These are phyloP conservation scores for Pelomyxa schiedti DNA, from an alignment of 78 protist genomes.

Conservation along the genomic window DNA sequence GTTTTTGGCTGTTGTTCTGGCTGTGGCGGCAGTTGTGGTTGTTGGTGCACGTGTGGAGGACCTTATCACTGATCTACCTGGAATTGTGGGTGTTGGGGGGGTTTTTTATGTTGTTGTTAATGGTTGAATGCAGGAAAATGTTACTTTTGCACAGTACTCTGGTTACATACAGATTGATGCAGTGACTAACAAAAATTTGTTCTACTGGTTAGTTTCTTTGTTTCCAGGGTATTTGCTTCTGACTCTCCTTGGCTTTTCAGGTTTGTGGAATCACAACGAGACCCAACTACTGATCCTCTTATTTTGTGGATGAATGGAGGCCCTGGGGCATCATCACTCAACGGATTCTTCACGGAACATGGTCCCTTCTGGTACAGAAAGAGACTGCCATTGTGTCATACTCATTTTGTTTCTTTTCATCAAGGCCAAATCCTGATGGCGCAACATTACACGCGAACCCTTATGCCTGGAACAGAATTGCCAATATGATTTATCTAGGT, in stretches of 20 bases:
- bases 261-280: slow-evolving; percentile 40
- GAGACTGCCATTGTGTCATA: background rate
- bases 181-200: background rate
- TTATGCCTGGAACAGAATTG: slow-evolving; percentile 33
- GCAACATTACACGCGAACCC: background rate
- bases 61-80: too few species aligned
- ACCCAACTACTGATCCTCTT: slow-evolving; percentile 53
- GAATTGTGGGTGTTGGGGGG: too few species aligned
- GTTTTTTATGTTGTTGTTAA: too few species aligned
- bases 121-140: too few species aligned
- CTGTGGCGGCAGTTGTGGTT: too few species aligned
- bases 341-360: background rate
- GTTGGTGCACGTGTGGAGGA: too few species aligned
- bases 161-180: background rate
- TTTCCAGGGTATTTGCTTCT: background rate
- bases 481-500: slow-evolving; percentile 40
- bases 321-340: background rate
- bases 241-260: slow-evolving; percentile 21
- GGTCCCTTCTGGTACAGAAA: background rate
- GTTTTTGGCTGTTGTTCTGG: too few species aligned
- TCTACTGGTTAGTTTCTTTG: background rate
- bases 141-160: background rate
- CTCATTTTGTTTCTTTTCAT: background rate
- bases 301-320: slow-evolving; percentile 74
- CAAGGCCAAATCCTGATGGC: background rate